phyloP scores from a whole-genome alignment of 2,329 filamentous ascomycete genomes.

The Colletotrichum higginsianum region DNA sequence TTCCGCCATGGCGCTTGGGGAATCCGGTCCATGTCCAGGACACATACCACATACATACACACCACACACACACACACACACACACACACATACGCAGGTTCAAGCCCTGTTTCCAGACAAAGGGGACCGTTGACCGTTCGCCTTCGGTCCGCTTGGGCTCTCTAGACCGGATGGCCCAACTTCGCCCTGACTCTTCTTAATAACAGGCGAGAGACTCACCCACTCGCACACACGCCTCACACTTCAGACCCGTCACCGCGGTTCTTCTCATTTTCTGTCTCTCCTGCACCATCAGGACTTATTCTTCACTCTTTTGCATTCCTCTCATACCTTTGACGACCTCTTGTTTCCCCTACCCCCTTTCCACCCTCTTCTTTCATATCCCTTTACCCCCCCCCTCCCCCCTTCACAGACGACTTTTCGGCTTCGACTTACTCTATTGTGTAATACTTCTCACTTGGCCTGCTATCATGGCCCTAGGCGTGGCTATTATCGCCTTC shows the following conservation, averaged over 20 bases:
- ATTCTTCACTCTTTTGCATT: slow-evolving; percentile 31
- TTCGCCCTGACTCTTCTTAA: slow-evolving; percentile 38
- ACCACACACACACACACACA: too few species aligned
- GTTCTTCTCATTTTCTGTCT: slow-evolving; percentile 19
- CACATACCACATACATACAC: too few species aligned
- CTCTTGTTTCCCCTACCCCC: slow-evolving; percentile 4
- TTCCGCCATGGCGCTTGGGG: slow-evolving; percentile 35
- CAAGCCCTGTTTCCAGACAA: slow-evolving; percentile 33
- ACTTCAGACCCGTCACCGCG: slow-evolving; percentile 25
- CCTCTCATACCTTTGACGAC: slow-evolving; percentile 22
- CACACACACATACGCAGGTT: slow-evolving; percentile 10
- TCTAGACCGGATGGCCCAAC: slow-evolving; percentile 34
- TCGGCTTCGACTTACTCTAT: background rate
- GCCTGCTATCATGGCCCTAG: slow-evolving; percentile 32
- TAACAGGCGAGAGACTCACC: slow-evolving; percentile 37
- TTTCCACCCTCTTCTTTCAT: background rate
- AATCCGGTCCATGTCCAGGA: slow-evolving; percentile 20
- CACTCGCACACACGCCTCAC: background rate
- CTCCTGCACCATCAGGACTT: slow-evolving; percentile 32
- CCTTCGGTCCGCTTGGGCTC: slow-evolving; percentile 38
- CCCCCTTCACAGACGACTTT: background rate
- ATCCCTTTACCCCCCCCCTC: slow-evolving; percentile 1
- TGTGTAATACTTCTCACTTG: slow-evolving; percentile 12
- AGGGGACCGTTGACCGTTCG: slow-evolving; percentile 39
- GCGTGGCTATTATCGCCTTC: slow-evolving; percentile 37